Evolutionary conservation across 108 stramenopile species (phyloP).

Genomic region (Parmales sp.): DNA sequence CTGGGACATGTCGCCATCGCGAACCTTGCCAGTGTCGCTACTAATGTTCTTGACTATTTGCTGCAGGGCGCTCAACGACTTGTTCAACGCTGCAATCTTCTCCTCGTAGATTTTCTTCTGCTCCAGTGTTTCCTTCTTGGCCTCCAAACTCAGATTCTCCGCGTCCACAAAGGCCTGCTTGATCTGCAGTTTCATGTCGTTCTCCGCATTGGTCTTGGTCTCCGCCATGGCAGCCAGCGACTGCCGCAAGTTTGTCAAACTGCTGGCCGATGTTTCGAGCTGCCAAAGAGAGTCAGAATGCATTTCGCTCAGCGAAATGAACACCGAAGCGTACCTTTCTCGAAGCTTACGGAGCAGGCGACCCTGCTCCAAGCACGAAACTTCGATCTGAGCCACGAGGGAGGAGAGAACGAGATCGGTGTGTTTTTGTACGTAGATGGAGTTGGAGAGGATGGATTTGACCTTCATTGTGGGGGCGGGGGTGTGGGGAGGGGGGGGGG

Average conservation of each 20-base stretch:
- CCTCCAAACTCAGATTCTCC: not conserved
- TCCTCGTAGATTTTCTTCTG: not conserved
- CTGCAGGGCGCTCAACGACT: not conserved
- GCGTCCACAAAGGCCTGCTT: not conserved
- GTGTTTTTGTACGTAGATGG: not conserved
- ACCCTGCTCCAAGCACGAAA: not conserved
- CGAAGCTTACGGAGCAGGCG: not conserved
- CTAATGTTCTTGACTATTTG: not conserved
- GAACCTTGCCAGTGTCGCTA: not conserved
- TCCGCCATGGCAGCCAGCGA: not conserved
- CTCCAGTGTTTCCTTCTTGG: not conserved
- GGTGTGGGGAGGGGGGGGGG: too few species aligned
- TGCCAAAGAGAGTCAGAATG: not conserved
- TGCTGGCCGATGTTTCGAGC: not conserved
- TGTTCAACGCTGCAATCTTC: not conserved
- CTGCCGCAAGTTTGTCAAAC: not conserved
- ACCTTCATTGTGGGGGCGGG: too few species aligned
- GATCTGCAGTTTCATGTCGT: not conserved
- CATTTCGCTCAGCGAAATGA: not conserved
- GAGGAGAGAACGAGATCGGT: not conserved
- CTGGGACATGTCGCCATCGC: slow-evolving; percentile 5
- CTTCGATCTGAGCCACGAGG: not conserved
- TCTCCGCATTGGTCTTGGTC: not conserved
- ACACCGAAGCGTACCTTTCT: not conserved
- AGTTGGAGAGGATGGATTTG: not conserved